Percentiles rank a stretch among this genome's conserved stretches.
phyloP scores from a whole-genome alignment of 2,329 filamentous ascomycete species.

The Neurospora sp. region DNA sequence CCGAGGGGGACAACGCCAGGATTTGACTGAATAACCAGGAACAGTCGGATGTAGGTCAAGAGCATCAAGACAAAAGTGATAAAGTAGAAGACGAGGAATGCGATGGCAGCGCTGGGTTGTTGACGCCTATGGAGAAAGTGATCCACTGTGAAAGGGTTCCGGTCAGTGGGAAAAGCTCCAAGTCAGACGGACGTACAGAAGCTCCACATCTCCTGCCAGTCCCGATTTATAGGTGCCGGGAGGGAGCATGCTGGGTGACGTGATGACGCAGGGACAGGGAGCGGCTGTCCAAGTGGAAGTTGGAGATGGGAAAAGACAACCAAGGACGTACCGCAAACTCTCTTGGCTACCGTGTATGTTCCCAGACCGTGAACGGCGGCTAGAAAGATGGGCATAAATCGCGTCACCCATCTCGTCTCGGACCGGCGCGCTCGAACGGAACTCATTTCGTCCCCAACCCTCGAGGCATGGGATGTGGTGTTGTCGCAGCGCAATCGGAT shows the following conservation, averaged over 20 bases:
- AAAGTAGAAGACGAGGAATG: slow-evolving; percentile 64
- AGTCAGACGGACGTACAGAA: neutral
- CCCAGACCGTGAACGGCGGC: slow-evolving; percentile 56
- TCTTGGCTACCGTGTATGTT: slow-evolving; percentile 60
- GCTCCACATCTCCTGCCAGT: neutral
- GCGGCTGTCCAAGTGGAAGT: slow-evolving; percentile 1
- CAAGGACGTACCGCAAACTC: slow-evolving; percentile 52
- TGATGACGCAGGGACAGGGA: neutral
- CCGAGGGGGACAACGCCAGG: slow-evolving; percentile 65
- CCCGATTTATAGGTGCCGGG: neutral
- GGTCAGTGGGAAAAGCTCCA: slow-evolving; percentile 2
- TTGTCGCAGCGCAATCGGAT: neutral
- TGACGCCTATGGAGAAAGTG: slow-evolving; percentile 50
- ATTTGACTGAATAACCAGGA: slow-evolving; percentile 56
- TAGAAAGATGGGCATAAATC: slow-evolving; percentile 61
- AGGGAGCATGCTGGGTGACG: neutral
- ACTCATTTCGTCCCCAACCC: neutral
- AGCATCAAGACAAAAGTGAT: slow-evolving; percentile 59
- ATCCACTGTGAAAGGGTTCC: slow-evolving; percentile 41
- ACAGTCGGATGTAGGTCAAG: slow-evolving; percentile 59
- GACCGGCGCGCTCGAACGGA: slow-evolving; percentile 12
- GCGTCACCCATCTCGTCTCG: slow-evolving; percentile 38
- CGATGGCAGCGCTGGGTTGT: slow-evolving; percentile 49
- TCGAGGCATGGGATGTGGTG: neutral
- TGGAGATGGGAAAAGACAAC: neutral